A percentile compares a stretch with the other conserved stretches of the same genome.
phyloP scores from a whole-genome alignment of 805 yeast genomes.

The Starmera quercuum region DNA sequence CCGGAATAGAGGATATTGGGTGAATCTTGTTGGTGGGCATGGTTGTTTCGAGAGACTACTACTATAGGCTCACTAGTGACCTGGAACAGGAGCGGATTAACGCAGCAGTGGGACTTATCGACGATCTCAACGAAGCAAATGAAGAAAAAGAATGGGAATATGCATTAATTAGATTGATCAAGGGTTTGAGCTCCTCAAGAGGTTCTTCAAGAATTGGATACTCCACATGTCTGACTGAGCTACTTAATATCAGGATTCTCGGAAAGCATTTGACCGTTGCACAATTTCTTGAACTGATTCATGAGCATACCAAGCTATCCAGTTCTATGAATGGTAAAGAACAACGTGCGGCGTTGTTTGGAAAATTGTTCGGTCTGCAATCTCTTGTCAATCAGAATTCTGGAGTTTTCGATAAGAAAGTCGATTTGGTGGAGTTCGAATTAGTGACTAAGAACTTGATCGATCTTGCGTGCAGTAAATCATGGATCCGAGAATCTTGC shows the following conservation, averaged over 20 bases:
- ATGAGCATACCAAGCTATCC: slow-evolving; percentile 27
- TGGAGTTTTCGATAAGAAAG: slow-evolving; percentile 11
- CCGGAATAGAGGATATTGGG: not conserved
- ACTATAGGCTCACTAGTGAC: slow-evolving; percentile 72
- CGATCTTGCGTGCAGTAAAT: slow-evolving; percentile 53
- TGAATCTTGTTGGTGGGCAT: slow-evolving; percentile 11
- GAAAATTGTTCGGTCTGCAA: slow-evolving; percentile 79
- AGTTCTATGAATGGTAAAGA: slow-evolving; percentile 66
- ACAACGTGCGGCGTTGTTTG: slow-evolving; percentile 73
- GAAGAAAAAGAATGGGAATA: slow-evolving; percentile 66
- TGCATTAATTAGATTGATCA: slow-evolving; percentile 68
- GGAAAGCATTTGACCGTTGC: slow-evolving; percentile 28
- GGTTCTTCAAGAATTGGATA: slow-evolving; percentile 84
- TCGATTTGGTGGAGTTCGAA: slow-evolving; percentile 23
- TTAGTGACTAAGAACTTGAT: slow-evolving; percentile 40
- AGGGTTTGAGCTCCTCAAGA: slow-evolving; percentile 75
- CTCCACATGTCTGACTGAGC: slow-evolving; percentile 79
- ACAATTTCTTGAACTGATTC: slow-evolving; percentile 28
- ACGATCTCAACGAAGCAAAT: slow-evolving; percentile 42
- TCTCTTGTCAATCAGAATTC: slow-evolving; percentile 44
- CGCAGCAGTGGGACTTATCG: slow-evolving; percentile 61
- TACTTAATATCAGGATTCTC: slow-evolving; percentile 29
- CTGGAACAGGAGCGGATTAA: slow-evolving; percentile 60
- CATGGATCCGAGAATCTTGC: slow-evolving; percentile 84
- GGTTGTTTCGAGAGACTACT: slow-evolving; percentile 65